These are phyloP conservation scores for Scolecobasidium constrictum DNA, from an alignment of 2,329 filamentous ascomycete species.

Conservation along the genomic window DNA sequence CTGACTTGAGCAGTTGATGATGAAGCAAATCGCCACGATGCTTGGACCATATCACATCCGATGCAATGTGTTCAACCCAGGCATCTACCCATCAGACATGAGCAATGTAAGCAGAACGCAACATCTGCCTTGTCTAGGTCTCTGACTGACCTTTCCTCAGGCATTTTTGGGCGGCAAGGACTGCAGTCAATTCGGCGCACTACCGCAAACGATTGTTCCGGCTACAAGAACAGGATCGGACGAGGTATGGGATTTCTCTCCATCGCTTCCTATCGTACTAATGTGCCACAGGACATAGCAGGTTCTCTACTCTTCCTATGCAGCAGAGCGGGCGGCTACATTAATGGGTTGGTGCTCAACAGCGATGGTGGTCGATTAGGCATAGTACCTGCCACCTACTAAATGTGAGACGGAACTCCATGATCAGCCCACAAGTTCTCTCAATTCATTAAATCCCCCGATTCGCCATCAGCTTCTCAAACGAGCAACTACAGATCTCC, in stretches of 20 bases:
- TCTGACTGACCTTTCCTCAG: slow-evolving; percentile 12
- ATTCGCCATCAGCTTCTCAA: slow-evolving; percentile 17
- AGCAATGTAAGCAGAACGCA: slow-evolving; percentile 11
- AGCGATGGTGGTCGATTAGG: slow-evolving; percentile 33
- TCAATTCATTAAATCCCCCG: background rate
- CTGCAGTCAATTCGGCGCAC: background rate
- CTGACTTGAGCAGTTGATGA: slow-evolving; percentile 26
- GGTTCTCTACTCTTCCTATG: slow-evolving; percentile 43
- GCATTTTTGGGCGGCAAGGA: slow-evolving; percentile 22
- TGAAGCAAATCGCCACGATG: slow-evolving; percentile 31
- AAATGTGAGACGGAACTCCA: background rate
- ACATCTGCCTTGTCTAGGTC: background rate
- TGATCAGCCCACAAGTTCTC: too few relatives aligned
- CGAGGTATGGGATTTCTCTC: too few relatives aligned
- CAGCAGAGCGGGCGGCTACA: slow-evolving; percentile 39
- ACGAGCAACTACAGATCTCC: slow-evolving; percentile 16
- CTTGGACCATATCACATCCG: slow-evolving; percentile 33
- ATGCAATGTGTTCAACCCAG: slow-evolving; percentile 36
- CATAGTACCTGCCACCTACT: slow-evolving; percentile 24
- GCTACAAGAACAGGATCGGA: slow-evolving; percentile 28
- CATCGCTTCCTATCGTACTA: too few relatives aligned
- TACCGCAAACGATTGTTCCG: slow-evolving; percentile 16
- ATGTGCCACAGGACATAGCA: slow-evolving; percentile 32
- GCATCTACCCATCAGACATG: slow-evolving; percentile 34
- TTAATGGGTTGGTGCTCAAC: slow-evolving; percentile 43